Evolutionary conservation across 106 monocot species (phyloP).

Genomic region (Chionographis japonica): DNA sequence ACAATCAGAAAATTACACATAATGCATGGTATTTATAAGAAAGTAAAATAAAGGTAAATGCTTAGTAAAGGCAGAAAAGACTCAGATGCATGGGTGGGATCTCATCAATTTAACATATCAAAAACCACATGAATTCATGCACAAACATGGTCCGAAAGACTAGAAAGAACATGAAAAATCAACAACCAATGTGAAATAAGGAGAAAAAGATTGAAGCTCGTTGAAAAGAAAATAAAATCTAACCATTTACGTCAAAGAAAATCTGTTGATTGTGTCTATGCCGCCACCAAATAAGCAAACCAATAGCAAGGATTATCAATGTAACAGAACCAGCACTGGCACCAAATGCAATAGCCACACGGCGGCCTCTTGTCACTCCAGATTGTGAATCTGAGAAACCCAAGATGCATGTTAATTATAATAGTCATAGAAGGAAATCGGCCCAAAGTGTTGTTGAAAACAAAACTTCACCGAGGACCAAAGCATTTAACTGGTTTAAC

Average conservation of each 20-base stretch:
- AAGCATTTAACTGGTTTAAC: neutral
- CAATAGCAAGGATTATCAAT: constrained; percentile 27
- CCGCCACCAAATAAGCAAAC: constrained; percentile 71
- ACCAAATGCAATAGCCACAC: constrained; percentile 56
- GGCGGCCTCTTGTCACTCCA: constrained; percentile 38
- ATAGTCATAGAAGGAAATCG: constrained; percentile 8
- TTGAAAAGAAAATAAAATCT: neutral
- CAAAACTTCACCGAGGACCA: neutral
- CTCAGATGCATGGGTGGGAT: too few species aligned
- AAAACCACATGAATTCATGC: too few species aligned
- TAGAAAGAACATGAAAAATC: neutral
- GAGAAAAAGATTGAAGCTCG: neutral
- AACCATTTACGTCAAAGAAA: constrained; percentile 93
- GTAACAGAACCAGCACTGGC: constrained; percentile 55
- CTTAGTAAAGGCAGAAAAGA: too few species aligned
- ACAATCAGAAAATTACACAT: too few species aligned
- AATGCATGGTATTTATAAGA: too few species aligned
- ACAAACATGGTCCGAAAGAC: neutral
- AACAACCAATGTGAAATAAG: neutral
- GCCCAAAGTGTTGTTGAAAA: neutral
- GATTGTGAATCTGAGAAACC: constrained; percentile 59
- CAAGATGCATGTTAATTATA: constrained; percentile 20
- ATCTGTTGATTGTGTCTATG: constrained; percentile 59
- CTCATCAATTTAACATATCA: too few species aligned
- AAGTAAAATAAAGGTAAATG: too few species aligned